These are phyloP conservation scores for Tolypocladium tropicale DNA, from an alignment of 2,329 filamentous ascomycete genomes.

Conservation along the genomic window DNA sequence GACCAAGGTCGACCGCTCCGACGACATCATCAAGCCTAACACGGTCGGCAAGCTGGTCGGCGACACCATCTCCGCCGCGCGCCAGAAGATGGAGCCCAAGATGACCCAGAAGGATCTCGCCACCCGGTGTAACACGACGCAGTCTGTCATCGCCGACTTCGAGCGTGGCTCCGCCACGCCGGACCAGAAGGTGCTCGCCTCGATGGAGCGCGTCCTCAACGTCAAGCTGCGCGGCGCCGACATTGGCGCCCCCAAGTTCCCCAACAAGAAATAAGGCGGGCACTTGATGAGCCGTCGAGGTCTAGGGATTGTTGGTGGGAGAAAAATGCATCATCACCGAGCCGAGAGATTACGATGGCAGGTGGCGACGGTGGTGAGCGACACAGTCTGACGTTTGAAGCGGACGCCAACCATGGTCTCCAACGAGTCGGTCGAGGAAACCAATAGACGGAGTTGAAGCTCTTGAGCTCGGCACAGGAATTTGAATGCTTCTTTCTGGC, in stretches of 20 bases:
- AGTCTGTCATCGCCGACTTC: constrained; percentile 69
- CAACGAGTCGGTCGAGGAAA: not conserved
- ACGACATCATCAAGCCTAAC: constrained; percentile 97
- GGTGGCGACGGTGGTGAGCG: not conserved
- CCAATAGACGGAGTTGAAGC: constrained; percentile 7
- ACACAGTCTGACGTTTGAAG: not conserved
- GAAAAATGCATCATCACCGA: not conserved
- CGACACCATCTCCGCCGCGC: constrained; percentile 69
- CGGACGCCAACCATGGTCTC: not conserved
- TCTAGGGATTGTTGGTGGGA: not conserved
- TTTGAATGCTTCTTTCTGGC: constrained; percentile 1
- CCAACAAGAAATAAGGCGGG: constrained; percentile 50
- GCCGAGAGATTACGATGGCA: not conserved
- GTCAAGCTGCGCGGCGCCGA: constrained; percentile 78
- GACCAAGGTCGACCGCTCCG: constrained; percentile 93
- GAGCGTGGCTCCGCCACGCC: constrained; percentile 70
- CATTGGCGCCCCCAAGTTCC: constrained; percentile 76
- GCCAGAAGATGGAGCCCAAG: constrained; percentile 77
- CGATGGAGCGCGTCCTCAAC: constrained; percentile 78
- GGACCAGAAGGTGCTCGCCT: constrained; percentile 71
- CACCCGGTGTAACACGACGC: constrained; percentile 81
- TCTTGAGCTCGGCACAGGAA: constrained; percentile 1
- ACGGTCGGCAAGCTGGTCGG: constrained; percentile 74
- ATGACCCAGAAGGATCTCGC: constrained; percentile 90
- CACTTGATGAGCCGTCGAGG: not conserved